A percentile compares a stretch with the other conserved stretches of the same genome.
Conservation (phyloP, 2,329 filamentous ascomycete species). For the Camillea tinctor region DNA sequence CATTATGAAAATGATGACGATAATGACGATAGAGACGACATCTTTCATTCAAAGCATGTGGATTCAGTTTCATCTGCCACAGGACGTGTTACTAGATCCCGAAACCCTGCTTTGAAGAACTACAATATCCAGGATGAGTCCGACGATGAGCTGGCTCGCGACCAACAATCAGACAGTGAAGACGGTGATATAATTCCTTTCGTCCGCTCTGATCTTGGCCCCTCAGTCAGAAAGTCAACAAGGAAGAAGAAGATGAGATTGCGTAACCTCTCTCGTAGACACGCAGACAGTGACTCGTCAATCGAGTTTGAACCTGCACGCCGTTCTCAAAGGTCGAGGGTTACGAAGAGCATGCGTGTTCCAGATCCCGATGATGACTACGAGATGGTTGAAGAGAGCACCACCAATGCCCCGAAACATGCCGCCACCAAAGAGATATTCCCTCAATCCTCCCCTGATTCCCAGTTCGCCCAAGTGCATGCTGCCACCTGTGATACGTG, state of each 20-base stretch:
- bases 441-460: conserved; percentile 55
- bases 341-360: conserved; percentile 49
- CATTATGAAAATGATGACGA: conserved; percentile 11
- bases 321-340: conserved; percentile 48
- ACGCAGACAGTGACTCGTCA: conserved; percentile 36
- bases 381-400: conserved; percentile 48
- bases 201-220: conserved; percentile 28
- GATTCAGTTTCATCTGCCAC: not conserved
- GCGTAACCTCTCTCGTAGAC: conserved; percentile 19
- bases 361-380: conserved; percentile 59
- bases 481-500: conserved; percentile 72
- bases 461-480: conserved; percentile 70
- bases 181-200: conserved; percentile 23
- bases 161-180: conserved; percentile 9
- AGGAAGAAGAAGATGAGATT: conserved; percentile 18
- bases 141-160: conserved; percentile 33
- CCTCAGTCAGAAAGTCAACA: conserved; percentile 14
- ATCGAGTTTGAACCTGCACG: conserved; percentile 55
- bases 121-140: conserved; percentile 16
- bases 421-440: conserved; percentile 74
- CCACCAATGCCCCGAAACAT: conserved; percentile 49
- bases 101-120: conserved; percentile 4
- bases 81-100: conserved; percentile 21
- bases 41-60: not conserved
- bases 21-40: not conserved